Evolutionary conservation across 257 asterid species (phyloP), one percentile per base, ranked within the genome.

Genomic region (Leonotis leonurus): DNA sequence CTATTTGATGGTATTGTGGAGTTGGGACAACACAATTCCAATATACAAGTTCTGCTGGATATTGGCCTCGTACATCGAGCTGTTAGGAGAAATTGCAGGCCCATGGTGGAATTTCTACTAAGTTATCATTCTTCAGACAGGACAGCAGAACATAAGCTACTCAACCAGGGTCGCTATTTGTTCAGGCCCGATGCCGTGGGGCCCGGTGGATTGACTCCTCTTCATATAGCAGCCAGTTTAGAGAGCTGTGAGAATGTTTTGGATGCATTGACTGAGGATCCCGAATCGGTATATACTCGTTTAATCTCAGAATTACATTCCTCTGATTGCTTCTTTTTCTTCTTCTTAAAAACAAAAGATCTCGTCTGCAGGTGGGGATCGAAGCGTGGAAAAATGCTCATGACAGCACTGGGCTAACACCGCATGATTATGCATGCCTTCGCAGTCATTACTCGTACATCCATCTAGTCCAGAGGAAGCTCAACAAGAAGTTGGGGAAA

Each of bases 151-250:
- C 48, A 66, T 16, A 64, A 58, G 45, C 56, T 44, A 40, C 45
- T 35, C 30, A 50, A 64, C 10, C n/a, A n/a, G n/a, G n/a, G n/a
- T n/a, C n/a, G n/a, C n/a, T 80, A 71, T 64, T 49, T 83, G 64
- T 87, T 89, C 78, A 78, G 76, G 73, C 94, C 97, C 0, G 94
- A 90, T 74, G 77, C 76, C 3, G 44, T 68, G 29, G 92, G 91
- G 30, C 84, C 88, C 0, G 87, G 85, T 62, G 95, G 95, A 16
- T 73, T 89, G 81, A 89, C 97, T 71, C 95, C 95, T 62, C 89
- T 87, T 65, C 97, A 90, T 67, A 48, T 85, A 62, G 95, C 90
- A 26, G 88, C 95, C 20, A 74, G 88, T 73, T 72, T 75, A 11
- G 86, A 77, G 24, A 75, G 78, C 46, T 69, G 73, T 60, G 92